These are phyloP conservation scores for Magnusiomyces ingens DNA, from an alignment of 1,139 yeast species.

Conservation along the genomic window DNA sequence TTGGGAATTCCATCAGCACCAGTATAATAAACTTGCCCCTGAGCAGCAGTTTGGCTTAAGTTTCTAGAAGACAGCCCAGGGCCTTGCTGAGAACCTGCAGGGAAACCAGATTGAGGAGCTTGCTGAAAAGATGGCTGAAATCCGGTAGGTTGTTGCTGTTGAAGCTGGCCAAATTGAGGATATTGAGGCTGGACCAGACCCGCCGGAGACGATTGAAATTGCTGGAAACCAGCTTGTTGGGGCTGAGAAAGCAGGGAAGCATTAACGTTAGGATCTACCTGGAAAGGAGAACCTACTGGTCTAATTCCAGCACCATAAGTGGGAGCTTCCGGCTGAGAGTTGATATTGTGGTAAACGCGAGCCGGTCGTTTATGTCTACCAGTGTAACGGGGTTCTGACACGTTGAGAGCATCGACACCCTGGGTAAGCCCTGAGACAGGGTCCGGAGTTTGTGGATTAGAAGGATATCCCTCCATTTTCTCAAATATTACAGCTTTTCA, in stretches of 20 bases:
- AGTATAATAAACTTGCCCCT: constrained; percentile 1
- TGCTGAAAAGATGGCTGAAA: constrained; percentile 1
- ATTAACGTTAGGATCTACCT: neutral
- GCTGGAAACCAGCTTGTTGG: no score
- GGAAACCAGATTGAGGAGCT: neutral
- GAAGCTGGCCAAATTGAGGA: constrained; percentile 6
- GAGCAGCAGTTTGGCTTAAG: neutral
- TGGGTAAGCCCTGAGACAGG: constrained; percentile 8
- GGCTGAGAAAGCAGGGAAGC: neutral
- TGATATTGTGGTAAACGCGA: constrained; percentile 22
- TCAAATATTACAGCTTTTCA: no score
- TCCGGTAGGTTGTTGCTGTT: constrained; percentile 7
- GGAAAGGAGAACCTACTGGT: neutral
- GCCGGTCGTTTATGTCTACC: constrained; percentile 16
- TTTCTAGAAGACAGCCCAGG: neutral
- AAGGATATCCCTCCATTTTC: neutral
- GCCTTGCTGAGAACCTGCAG: neutral
- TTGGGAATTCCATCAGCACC: constrained; percentile 36
- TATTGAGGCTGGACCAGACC: neutral
- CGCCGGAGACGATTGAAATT: neutral
- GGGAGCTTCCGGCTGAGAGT: constrained; percentile 7
- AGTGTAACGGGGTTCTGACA: constrained; percentile 3
- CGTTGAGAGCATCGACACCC: constrained; percentile 8
- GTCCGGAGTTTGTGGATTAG: constrained; percentile 10
- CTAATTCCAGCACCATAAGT: constrained; percentile 5